Percentiles rank a stretch among this genome's conserved stretches.
phyloP scores from a whole-genome alignment of 2,329 filamentous ascomycete genomes.

The Trichoderma sp. region DNA sequence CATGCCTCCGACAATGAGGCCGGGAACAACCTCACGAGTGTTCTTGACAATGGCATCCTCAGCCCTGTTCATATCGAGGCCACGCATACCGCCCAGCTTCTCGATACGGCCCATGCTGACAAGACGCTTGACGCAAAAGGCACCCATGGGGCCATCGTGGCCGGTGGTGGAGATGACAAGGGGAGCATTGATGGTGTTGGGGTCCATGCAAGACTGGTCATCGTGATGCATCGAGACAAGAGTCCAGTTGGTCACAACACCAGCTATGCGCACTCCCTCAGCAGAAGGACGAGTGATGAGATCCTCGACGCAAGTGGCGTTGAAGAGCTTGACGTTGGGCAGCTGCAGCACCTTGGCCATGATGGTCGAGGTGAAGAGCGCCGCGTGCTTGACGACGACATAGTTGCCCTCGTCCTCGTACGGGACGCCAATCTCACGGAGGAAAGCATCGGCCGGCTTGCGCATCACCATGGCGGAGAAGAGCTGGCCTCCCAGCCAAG shows the following conservation, averaged over 20 bases:
- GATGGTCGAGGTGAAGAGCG: conserved; percentile 86
- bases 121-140: conserved; percentile 86
- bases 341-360: conserved; percentile 78
- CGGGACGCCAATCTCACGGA: conserved; percentile 75
- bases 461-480: conserved; percentile 96
- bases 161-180: conserved; percentile 86
- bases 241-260: conserved; percentile 96
- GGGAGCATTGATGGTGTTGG: conserved; percentile 93
- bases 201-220: conserved; percentile 94
- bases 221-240: conserved; percentile 84
- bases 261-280: conserved; percentile 67
- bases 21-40: conserved; percentile 83
- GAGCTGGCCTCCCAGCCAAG: conserved; percentile 90
- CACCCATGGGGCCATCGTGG: conserved; percentile 87
- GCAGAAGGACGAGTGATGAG: conserved; percentile 73
- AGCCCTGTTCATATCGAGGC: conserved; percentile 85
- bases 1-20: conserved; percentile 92
- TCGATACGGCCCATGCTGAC: conserved; percentile 83
- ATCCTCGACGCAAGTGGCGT: conserved; percentile 89
- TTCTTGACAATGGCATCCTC: conserved; percentile 93
- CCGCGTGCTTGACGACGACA: conserved; percentile 91
- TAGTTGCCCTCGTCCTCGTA: conserved; percentile 87
- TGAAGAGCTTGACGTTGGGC: conserved; percentile 95
- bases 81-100: conserved; percentile 87
- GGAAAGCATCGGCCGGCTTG: conserved; percentile 84